A percentile compares a stretch with the other conserved stretches of the same genome.
Evolutionary conservation across 805 yeast genomes (phyloP).

Genomic region (Wickerhamomyces silvicola): DNA sequence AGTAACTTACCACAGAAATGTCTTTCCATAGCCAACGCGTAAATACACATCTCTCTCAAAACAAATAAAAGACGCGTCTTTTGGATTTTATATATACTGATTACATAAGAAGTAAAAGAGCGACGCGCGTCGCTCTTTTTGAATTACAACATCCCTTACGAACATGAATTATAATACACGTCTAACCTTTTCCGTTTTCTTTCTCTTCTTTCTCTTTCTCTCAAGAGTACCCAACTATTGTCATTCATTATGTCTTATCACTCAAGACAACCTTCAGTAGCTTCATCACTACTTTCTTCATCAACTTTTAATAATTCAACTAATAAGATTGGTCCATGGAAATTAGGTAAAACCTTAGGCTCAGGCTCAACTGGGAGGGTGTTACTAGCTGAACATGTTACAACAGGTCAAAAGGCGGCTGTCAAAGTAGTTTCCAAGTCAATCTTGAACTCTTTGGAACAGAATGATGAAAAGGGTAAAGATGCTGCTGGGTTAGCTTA

Average conservation of each 20-base stretch:
- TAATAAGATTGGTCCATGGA: conserved; percentile 71
- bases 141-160: background rate
- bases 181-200: background rate
- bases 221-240: conserved; percentile 2
- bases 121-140: too few species aligned
- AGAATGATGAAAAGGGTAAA: conserved; percentile 29
- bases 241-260: conserved; percentile 24
- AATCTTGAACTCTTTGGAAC: conserved; percentile 31
- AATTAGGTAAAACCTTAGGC: conserved; percentile 70
- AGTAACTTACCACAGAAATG: too few species aligned
- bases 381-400: conserved; percentile 60
- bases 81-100: too few species aligned
- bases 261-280: conserved; percentile 54
- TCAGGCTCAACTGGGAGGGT: conserved; percentile 83
- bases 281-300: conserved; percentile 46
- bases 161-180: background rate
- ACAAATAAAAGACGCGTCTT: too few species aligned
- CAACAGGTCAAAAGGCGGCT: conserved; percentile 73
- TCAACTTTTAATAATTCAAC: conserved; percentile 38
- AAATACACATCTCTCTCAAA: too few species aligned
- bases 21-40: too few species aligned
- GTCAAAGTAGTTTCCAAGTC: conserved; percentile 76
- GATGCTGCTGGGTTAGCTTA: conserved; percentile 72
- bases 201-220: conserved; percentile 5
- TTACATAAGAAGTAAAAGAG: too few species aligned